Percentiles rank a stretch among this genome's conserved stretches.
Evolutionary conservation across 176 grass and related monocot genomes (phyloP).

Genomic region (Alopecurus myosuroides): DNA sequence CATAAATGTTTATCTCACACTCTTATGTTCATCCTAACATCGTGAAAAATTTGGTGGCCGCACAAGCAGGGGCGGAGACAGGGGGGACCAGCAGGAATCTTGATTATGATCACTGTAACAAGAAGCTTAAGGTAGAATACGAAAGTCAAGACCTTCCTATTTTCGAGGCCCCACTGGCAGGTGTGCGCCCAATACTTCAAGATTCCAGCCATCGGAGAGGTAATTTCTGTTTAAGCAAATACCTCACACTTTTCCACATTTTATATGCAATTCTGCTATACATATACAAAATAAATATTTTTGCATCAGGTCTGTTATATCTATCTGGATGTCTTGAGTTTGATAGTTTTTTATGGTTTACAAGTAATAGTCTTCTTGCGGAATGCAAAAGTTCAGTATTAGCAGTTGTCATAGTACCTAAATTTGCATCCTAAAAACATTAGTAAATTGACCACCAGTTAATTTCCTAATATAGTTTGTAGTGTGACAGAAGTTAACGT

Average conservation of each 20-base stretch:
- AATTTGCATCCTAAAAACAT: background rate
- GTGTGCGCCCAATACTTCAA: too few species aligned
- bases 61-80: background rate
- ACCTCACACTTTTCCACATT: background rate
- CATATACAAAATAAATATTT: background rate
- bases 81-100: background rate
- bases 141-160: background rate
- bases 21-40: background rate
- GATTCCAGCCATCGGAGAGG: background rate
- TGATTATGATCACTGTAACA: constrained; percentile 13
- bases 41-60: background rate
- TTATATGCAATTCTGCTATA: background rate
- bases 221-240: constrained; percentile 11
- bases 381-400: background rate
- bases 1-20: background rate
- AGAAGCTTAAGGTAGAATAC: constrained; percentile 32
- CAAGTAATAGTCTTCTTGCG: background rate
- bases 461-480: background rate
- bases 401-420: background rate
- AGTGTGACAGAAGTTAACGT: background rate
- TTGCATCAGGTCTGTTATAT: background rate
- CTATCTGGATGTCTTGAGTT: background rate
- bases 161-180: constrained; percentile 10
- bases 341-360: background rate
- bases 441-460: background rate